These are phyloP conservation scores for Oenanthe javanica DNA, from an alignment of 140 eudicot species.

Conservation along the genomic window DNA sequence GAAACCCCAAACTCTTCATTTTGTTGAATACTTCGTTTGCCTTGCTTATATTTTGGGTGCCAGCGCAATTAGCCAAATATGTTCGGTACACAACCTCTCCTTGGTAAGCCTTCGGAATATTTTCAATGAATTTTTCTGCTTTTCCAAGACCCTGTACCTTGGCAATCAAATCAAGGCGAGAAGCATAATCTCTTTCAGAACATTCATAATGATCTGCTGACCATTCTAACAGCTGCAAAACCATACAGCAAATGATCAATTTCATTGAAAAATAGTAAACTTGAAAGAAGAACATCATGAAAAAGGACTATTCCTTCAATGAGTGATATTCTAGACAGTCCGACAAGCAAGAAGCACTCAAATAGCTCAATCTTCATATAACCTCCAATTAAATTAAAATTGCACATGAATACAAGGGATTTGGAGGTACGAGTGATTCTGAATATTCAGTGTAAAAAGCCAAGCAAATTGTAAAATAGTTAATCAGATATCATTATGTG, in stretches of 20 bases:
- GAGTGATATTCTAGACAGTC: neutral
- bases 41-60: constrained; percentile 28
- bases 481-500: constrained; percentile 3
- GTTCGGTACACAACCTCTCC: constrained; percentile 54
- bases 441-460: neutral
- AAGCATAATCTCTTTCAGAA: constrained; percentile 47
- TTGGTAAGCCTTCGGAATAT: constrained; percentile 44
- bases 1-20: constrained; percentile 52
- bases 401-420: neutral
- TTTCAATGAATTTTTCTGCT: constrained; percentile 50
- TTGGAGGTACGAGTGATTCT: neutral
- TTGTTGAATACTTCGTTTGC: constrained; percentile 65
- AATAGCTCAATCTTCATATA: neutral
- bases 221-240: constrained; percentile 73
- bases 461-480: neutral
- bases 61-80: constrained; percentile 55
- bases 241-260: constrained; percentile 7
- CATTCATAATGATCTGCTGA: constrained; percentile 39
- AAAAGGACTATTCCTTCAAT: neutral
- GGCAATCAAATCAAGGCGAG: constrained; percentile 67
- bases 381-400: neutral
- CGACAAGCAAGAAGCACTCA: neutral
- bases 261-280: neutral
- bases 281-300: neutral
- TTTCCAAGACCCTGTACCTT: constrained; percentile 55